A percentile compares a stretch with the other conserved stretches of the same genome.
These are phyloP conservation scores for Hygrocybe coccinea DNA, from an alignment of 768 basidiomycete genomes.

Conservation along the genomic window DNA sequence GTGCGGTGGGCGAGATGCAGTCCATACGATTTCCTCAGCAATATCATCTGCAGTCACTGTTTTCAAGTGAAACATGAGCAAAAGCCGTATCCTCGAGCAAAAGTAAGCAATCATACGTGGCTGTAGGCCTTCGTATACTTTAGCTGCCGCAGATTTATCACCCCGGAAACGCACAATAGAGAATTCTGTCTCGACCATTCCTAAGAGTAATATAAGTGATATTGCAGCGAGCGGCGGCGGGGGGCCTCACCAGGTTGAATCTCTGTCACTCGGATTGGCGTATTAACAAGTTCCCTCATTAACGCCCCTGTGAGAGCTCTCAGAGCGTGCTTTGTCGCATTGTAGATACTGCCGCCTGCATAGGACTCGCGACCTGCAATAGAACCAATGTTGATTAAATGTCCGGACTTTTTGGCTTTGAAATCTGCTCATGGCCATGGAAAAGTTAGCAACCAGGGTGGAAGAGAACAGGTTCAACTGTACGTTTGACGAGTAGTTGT, in stretches of 20 bases:
- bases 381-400: constrained; percentile 93
- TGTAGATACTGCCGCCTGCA: constrained; percentile 87
- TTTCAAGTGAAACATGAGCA: neutral
- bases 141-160: constrained; percentile 73
- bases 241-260: constrained; percentile 73
- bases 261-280: constrained; percentile 89
- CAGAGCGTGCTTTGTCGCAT: constrained; percentile 85
- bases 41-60: constrained; percentile 80
- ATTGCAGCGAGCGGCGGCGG: neutral
- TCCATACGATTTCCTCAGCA: constrained; percentile 98
- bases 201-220: constrained; percentile 26
- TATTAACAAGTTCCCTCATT: constrained; percentile 84
- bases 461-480: constrained; percentile 1
- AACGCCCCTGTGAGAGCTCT: constrained; percentile 80
- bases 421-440: constrained; percentile 51
- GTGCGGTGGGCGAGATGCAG: constrained; percentile 84
- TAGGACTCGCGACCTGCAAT: constrained; percentile 88
- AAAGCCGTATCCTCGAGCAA: neutral
- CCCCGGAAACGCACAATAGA: constrained; percentile 87
- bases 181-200: constrained; percentile 91
- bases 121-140: constrained; percentile 85
- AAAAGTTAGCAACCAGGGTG: neutral
- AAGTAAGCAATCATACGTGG: constrained; percentile 62
- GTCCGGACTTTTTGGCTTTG: constrained; percentile 70
- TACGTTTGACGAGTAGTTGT: constrained; percentile 64